Base-by-base conservation (phyloP, 805 yeast genomes). In the Kuraishia hungarica region DNA sequence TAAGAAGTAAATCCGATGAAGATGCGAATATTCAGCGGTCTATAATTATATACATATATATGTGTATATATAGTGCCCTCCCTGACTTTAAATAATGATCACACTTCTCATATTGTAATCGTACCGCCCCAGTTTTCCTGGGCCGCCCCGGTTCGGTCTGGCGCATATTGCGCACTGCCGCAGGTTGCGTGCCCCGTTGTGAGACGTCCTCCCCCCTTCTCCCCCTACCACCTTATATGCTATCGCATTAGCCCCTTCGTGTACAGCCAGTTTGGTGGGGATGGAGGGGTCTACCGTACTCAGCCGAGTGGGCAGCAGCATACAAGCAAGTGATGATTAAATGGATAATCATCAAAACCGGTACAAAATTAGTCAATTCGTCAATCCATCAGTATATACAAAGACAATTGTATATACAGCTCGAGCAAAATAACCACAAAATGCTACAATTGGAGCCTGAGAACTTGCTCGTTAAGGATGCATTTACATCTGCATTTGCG, bases 361-460 rank as follows among this genome's bases (percentile, higher is more conserved):
- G 23, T 23, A 13, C 39, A 10, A 35, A 13, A 15, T 35, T 35
- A 3, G n/a, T 8, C 43, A 35, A 35, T 35, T 35, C 17, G 3
- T 35, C 43, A 13, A 35, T 35, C 43, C 3, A 35, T 35, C 43
- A 35, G 43, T 13, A 35, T 35, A 35, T 17, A 35, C 3, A 10
- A 7, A 10, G 5, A 15, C 17, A 35, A 35, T 35, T 35, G 43
- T 15, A 17, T 13, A 3, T 35, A 13, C 3, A 47, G 4, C n/a
- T 47, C 5, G 15, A 47, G 15, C 13, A 47, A n/a, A n/a, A 22
- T 4, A 47, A 49, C 10, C 51, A 7, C 53, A 54, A 13, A 49
- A 93, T 93, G 97, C 76, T 94, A 62, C 91, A 91, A 65, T 78
- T 94, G 59, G 92, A 90, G 67, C 86, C 87, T 60, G 84, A 87